Base-by-base conservation (phyloP, 139 green algal genomes). In the Desmodesmus armatus region DNA sequence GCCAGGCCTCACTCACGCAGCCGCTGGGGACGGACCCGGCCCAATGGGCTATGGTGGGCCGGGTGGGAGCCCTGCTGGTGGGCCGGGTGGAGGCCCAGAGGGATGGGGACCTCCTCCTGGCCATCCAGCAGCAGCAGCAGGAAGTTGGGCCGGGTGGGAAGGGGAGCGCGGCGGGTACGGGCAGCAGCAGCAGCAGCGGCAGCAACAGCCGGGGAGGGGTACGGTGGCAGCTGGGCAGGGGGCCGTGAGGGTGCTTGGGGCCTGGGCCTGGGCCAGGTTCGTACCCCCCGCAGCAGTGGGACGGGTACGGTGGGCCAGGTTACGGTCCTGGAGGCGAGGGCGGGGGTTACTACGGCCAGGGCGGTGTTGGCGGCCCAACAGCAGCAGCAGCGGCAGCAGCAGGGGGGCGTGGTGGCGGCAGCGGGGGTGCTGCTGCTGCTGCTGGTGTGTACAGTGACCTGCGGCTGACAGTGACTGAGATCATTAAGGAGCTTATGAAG, bases 401-500 rank as follows among this genome's bases (percentile, higher is more conserved):
- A 13, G 5, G 44, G 19, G 44, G 71, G 31, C 23, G 39, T 5
- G 13, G 44, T 67, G 77, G 37, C 7, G 25, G 58, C 31, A 33
- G 40, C 27, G 41, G 62, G 37, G 78, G n/a, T 51, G 78, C 29
- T 65, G 62, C 25, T 21, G 41, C 29, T 77, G 78, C 35, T 35
- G 60, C 41, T 84, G 78, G 19, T 49, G 31, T 43, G 35, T 43
- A 84, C 43, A 76, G 63, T 84, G 62, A 84, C 3, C 63, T 84
- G 21, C 62, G 78, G 25, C 65, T 84, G 47, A 63, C 78, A 21
- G 60, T 76, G 31, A 84, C 78, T 55, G 78, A 84, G 39, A 43
- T 84, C 1, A 72, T 84, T 19, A 84, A 84, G 62, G 78, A 84
- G 19, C 66, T 84, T 21, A 40, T 84, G 60, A 84, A 84, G 29